Evolutionary conservation across 2,329 filamentous ascomycete genomes (phyloP), one percentile per base, ranked within the genome.

Genomic region (Penicillium sp.): DNA sequence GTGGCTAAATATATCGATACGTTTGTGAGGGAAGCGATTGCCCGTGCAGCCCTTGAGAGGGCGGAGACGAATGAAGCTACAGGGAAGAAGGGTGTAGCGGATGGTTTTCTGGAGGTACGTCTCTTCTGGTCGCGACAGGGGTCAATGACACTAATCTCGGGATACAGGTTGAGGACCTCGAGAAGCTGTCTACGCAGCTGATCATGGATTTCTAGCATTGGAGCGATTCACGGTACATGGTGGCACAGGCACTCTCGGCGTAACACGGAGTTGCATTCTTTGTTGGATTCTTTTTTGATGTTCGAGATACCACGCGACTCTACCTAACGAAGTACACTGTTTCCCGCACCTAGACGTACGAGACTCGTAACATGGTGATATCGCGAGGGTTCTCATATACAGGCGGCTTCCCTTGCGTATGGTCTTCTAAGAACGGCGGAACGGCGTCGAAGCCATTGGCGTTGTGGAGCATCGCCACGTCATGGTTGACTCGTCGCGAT

Each of bases 11-110:
- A 97, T 62, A 77, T 96, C 65, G 88, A 96, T 65, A 80, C 91
- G 0, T 97, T 96, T 68, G 85, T 95, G 37, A 77, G 86, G 47
- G 91, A 97, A 70, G 87, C 88, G 1, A 81, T 97, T 60, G 87
- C 88, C 11, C 71, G 91, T 58, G 83, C 87, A 26, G 79, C 82
- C 7, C 80, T 81, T 43, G 85, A 87, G 71, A 83, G 84, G 59
- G 72, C 63, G 27, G 67, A 73, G 64, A 63, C 64, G 21, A 62
- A 57, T 56, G 47, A 58, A 49, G 31, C 58, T 26, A 51, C 53
- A 37, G 56, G 47, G 25, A 57, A 57, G 14, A 58, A 55, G 35
- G 47, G 73, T 20, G 74, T 56, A 33, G 56, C 43, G 7, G 62
- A 79, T 43, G 81, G 79, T 3, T 89, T 90, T 58, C 62, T 91